phyloP scores from a whole-genome alignment of 495 filamentous ascomycete species.

The Aspergillus sclerotioniger region DNA sequence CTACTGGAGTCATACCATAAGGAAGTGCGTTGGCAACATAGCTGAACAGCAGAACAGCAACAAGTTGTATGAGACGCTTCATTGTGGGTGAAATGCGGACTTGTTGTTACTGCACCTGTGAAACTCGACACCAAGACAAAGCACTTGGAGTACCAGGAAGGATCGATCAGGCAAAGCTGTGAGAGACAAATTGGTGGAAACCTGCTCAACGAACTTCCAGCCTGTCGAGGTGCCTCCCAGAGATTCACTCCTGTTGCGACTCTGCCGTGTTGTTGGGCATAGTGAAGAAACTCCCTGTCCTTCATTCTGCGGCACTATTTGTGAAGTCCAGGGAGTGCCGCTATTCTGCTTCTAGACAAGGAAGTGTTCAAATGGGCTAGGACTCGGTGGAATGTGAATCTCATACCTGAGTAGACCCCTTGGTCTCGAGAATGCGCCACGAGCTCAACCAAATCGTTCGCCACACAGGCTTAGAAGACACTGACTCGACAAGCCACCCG shows the following conservation, averaged over 20 bases:
- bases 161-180: background rate
- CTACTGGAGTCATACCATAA: slow-evolving; percentile 11
- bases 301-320: background rate
- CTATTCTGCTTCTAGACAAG: background rate
- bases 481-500: background rate
- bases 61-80: slow-evolving; percentile 9
- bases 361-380: background rate
- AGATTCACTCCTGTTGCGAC: background rate
- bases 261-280: background rate
- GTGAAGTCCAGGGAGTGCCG: background rate
- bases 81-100: slow-evolving; percentile 10
- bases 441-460: background rate
- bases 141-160: background rate
- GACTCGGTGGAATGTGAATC: slow-evolving; percentile 10
- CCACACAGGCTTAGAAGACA: too few species aligned
- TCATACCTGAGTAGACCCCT: slow-evolving; percentile 4
- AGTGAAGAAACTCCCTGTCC: background rate
- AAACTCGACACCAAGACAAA: background rate
- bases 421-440: slow-evolving; percentile 1
- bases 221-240: too few species aligned
- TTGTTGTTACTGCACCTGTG: background rate
- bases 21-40: slow-evolving; percentile 12
- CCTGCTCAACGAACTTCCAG: background rate
- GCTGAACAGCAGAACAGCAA: slow-evolving; percentile 16
- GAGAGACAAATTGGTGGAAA: background rate